These are phyloP conservation scores for Gamsiella multidivaricata DNA, from an alignment of 192 early-diverging fungal genomes.

Conservation along the genomic window DNA sequence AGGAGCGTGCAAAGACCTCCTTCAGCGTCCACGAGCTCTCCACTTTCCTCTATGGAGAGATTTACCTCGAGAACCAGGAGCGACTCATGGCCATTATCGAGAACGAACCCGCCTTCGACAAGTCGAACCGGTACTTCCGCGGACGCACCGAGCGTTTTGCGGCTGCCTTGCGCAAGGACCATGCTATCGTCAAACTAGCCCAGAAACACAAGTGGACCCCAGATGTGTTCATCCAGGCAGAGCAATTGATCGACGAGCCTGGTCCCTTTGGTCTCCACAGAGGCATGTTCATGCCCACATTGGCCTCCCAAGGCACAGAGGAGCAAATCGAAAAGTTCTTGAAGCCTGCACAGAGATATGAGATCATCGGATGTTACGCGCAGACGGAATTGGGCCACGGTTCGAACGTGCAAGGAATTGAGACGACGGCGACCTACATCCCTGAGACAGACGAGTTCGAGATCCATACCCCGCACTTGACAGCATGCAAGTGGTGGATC, in stretches of 20 bases:
- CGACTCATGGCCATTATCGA: conserved; percentile 70
- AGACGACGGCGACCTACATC: conserved; percentile 87
- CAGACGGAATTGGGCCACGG: conserved; percentile 86
- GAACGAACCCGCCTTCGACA: conserved; percentile 78
- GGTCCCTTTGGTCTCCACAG: conserved; percentile 73
- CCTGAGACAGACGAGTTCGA: conserved; percentile 89
- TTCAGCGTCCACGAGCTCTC: conserved; percentile 75
- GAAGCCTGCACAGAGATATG: conserved; percentile 72
- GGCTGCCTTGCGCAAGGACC: conserved; percentile 70
- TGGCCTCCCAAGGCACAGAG: conserved; percentile 73
- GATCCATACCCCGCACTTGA: conserved; percentile 80
- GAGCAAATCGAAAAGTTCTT: conserved; percentile 85
- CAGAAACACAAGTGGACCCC: conserved; percentile 61
- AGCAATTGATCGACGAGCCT: conserved; percentile 65
- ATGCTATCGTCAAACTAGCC: conserved; percentile 68
- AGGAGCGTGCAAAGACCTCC: conserved; percentile 72
- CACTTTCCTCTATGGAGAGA: conserved; percentile 72
- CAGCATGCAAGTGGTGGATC: conserved; percentile 89
- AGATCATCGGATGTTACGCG: conserved; percentile 89
- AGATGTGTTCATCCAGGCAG: conserved; percentile 60
- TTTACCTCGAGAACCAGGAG: conserved; percentile 62
- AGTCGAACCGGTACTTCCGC: conserved; percentile 75
- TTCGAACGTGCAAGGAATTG: conserved; percentile 86
- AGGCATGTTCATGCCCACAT: conserved; percentile 85
- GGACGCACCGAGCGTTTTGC: conserved; percentile 76